These are phyloP conservation scores for Hyaloscypha finlandica DNA, from an alignment of 495 filamentous ascomycete species.

Conservation along the genomic window DNA sequence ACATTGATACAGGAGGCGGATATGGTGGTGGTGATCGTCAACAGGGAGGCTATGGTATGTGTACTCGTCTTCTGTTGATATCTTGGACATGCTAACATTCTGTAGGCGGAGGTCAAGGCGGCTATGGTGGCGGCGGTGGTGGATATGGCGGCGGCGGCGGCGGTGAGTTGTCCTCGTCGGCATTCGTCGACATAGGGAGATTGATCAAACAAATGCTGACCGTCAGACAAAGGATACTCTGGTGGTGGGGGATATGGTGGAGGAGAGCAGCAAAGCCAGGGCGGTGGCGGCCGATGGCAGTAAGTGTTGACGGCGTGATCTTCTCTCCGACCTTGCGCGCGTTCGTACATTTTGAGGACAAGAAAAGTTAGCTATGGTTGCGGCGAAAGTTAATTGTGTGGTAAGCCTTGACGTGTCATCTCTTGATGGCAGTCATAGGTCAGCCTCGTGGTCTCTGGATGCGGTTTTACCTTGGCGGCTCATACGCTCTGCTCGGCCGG, in stretches of 20 bases:
- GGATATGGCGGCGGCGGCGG: conserved; percentile 16
- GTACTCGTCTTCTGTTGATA: neutral
- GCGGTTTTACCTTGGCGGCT: conserved; percentile 33
- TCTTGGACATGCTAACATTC: neutral
- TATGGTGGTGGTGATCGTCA: conserved; percentile 32
- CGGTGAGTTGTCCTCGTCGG: conserved; percentile 19
- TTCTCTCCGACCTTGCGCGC: conserved; percentile 32
- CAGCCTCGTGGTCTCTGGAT: conserved; percentile 36
- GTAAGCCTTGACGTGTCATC: conserved; percentile 28
- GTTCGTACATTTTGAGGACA: conserved; percentile 31
- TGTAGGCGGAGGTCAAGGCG: conserved; percentile 31
- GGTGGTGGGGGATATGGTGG: conserved; percentile 30
- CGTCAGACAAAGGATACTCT: conserved; percentile 26
- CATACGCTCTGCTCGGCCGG: conserved; percentile 29
- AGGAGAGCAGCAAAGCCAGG: conserved; percentile 29
- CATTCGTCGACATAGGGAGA: neutral
- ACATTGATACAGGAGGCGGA: conserved; percentile 13
- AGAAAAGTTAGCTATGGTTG: conserved; percentile 36
- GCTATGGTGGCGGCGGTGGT: conserved; percentile 30
- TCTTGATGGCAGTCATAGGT: conserved; percentile 27
- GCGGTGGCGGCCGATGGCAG: conserved; percentile 32
- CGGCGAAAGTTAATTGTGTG: conserved; percentile 37
- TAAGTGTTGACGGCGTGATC: conserved; percentile 24
- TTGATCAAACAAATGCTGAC: conserved; percentile 19
- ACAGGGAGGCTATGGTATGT: conserved; percentile 27